phyloP scores from a whole-genome alignment of 1,284 basidiomycete species.

The Mycosarcoma maydis region DNA sequence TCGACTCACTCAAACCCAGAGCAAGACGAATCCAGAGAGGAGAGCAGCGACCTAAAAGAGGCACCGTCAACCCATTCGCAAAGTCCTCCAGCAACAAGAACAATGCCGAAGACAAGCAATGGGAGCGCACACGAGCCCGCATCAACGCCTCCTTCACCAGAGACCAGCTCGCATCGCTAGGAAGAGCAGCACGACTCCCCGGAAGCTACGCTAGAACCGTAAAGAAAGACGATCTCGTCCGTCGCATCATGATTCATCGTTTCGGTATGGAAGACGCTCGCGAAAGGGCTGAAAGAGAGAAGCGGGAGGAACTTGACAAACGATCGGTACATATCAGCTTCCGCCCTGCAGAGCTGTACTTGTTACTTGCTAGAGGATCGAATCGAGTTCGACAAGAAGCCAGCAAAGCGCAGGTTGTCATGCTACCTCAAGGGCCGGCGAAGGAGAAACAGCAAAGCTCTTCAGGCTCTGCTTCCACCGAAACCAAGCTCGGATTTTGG shows the following conservation, averaged over 20 bases:
- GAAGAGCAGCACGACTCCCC: constrained; percentile 24
- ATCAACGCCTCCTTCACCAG: constrained; percentile 43
- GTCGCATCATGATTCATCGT: constrained; percentile 41
- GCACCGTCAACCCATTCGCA: constrained; percentile 20
- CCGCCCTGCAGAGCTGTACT: constrained; percentile 36
- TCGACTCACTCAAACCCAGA: constrained; percentile 41
- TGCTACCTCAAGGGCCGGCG: constrained; percentile 17
- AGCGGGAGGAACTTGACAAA: constrained; percentile 27
- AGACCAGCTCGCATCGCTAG: constrained; percentile 30
- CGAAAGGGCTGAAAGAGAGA: constrained; percentile 25
- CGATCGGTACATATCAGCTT: constrained; percentile 20
- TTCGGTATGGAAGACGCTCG: constrained; percentile 40
- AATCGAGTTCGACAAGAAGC: constrained; percentile 30
- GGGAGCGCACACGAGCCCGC: constrained; percentile 33
- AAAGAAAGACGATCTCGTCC: constrained; percentile 28
- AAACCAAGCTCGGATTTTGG: constrained; percentile 40
- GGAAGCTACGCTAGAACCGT: constrained; percentile 24
- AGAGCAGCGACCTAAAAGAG: constrained; percentile 1
- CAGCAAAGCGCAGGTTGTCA: constrained; percentile 20
- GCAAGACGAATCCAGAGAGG: neutral
- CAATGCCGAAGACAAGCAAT: constrained; percentile 30
- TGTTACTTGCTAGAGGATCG: constrained; percentile 28
- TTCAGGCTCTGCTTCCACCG: neutral
- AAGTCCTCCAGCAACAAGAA: constrained; percentile 5
- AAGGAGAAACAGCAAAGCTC: constrained; percentile 5